Base-by-base conservation (phyloP, 108 stramenopile genomes). In the Nitzschia sp. region DNA sequence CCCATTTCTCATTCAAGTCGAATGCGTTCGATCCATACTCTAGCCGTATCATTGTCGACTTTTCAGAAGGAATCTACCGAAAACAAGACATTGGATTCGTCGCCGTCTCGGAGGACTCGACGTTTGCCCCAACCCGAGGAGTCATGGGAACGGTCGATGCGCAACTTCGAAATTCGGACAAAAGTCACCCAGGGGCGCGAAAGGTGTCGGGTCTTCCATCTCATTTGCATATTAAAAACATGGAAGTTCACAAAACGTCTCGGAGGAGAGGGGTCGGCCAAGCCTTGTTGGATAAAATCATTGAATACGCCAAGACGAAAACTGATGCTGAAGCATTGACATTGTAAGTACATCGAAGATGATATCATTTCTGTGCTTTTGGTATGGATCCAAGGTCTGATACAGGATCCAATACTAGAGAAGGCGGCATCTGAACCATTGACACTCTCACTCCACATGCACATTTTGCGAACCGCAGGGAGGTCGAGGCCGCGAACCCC, bases 61-160 rank as follows among this genome's bases (percentile, higher is more conserved):
- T 66, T 27, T 69, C 69, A 17, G 76, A 62, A 21, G 60, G 62
- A 55, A 21, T 77, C 1, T 45, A 56, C 25, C 57, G 57, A 53
- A 6, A 56, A 33, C 76, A 77, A 53, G 76, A 77, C 66, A 35
- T 77, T 41, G 76, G 76, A 28, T 71, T 77, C 30, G 70, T 69
- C 19, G 76, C 76, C 19, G 13, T 28, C 26, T 62, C 69, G 21
- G 61, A 70, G 52, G 58, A 58, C 21, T 16, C 33, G 4, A 46
- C 45, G 2, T 77, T 66, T 45, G 59, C 25, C 8, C 57, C 48
- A 31, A 26, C 58, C 22, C 57, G 52, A 16, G 76, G 76, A 5
- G 53, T 77, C 19, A 63, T 77, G 31, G 76, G 54, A 32, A 32
- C 62, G 21, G 68, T 77, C 9, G 76, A 77, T 34, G n/a, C 31